Conservation (phyloP, 768 basidiomycete species). For the Butyriboletus loyo region DNA sequence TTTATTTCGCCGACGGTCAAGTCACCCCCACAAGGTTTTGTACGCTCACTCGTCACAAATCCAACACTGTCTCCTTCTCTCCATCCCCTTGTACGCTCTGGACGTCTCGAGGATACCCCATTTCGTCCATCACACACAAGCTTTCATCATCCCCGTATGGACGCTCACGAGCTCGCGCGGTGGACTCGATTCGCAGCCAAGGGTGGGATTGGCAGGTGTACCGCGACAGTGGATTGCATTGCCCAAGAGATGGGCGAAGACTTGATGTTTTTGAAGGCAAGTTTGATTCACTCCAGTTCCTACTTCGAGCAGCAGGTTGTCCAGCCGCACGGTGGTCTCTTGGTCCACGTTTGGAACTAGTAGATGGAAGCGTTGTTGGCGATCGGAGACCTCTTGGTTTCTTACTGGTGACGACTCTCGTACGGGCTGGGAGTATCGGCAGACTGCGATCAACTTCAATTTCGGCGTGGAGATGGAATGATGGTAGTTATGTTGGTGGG, state of each 20-base stretch:
- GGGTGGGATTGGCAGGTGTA: constrained; percentile 81
- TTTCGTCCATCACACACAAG: neutral
- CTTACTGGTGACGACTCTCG: neutral
- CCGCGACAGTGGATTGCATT: constrained; percentile 69
- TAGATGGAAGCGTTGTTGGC: neutral
- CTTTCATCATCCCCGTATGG: constrained; percentile 40
- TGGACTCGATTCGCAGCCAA: constrained; percentile 86
- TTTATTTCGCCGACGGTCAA: neutral
- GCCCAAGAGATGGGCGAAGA: constrained; percentile 66
- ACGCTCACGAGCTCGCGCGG: constrained; percentile 65
- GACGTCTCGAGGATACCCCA: neutral
- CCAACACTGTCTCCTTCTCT: neutral
- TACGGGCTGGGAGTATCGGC: neutral
- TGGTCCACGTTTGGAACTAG: neutral
- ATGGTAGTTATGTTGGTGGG: neutral
- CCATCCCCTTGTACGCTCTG: neutral
- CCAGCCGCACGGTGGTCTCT: neutral
- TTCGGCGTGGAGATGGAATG: neutral
- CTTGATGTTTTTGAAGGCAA: constrained; percentile 83
- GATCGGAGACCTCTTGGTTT: neutral
- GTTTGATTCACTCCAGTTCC: constrained; percentile 10
- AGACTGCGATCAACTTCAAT: no score
- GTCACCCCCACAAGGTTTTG: neutral
- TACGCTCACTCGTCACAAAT: neutral
- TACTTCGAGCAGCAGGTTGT: neutral